Evolutionary conservation across 257 asterid species (phyloP).

Genomic region (Nicotiana noctiflora): DNA sequence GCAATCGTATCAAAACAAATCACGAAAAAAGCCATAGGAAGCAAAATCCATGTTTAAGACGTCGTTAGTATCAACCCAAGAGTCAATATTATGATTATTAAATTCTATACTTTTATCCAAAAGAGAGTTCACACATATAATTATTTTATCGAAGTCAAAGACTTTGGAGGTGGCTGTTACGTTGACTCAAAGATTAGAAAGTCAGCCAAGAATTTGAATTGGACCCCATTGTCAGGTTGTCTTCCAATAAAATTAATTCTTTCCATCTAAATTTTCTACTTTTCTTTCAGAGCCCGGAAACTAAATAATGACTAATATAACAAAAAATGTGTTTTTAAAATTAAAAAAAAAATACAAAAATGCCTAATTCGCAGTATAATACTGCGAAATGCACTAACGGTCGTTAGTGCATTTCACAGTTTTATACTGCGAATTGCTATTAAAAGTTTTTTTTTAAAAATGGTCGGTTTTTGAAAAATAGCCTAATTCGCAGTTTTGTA

Average conservation of each 20-base stretch:
- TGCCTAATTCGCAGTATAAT: too few relatives aligned
- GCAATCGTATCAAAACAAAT: neutral
- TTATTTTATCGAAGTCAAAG: neutral
- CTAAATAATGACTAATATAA: too few relatives aligned
- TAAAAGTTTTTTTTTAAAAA: too few relatives aligned
- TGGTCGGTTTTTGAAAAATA: too few relatives aligned
- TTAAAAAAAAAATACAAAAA: too few relatives aligned
- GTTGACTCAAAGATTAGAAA: neutral
- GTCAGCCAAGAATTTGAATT: neutral
- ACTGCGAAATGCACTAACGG: too few relatives aligned
- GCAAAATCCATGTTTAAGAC: neutral
- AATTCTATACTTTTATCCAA: neutral
- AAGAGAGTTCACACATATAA: neutral
- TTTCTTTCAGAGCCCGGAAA: too few relatives aligned
- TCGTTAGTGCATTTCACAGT: too few relatives aligned
- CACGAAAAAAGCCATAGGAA: neutral
- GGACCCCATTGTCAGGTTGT: neutral
- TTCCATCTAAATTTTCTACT: too few relatives aligned
- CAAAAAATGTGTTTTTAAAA: too few relatives aligned
- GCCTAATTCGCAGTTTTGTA: too few relatives aligned
- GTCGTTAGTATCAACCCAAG: neutral
- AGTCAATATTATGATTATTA: neutral
- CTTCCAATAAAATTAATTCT: neutral
- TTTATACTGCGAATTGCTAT: too few relatives aligned
- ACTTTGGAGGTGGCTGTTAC: neutral